Percentiles rank a stretch among this genome's conserved stretches.
phyloP scores from a whole-genome alignment of 352 stramenopile genomes.

The Globisporangium abappressorium region DNA sequence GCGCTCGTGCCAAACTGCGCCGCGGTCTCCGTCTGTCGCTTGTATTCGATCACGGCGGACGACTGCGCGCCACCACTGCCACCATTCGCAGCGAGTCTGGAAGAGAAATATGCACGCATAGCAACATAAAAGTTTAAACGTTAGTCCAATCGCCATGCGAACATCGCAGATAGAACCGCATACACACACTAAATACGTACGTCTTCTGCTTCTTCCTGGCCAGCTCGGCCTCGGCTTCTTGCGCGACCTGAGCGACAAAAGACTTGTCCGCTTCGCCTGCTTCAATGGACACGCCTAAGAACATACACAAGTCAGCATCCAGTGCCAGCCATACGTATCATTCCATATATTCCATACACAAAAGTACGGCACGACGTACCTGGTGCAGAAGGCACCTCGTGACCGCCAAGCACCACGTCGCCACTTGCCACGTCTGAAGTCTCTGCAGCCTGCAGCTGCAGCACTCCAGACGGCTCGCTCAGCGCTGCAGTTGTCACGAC shows the following conservation, averaged over 20 bases:
- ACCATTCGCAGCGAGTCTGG: slow-evolving; percentile 25
- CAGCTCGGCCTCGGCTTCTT: slow-evolving; percentile 46
- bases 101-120: background rate
- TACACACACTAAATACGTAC: slow-evolving; percentile 23
- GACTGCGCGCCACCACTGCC: slow-evolving; percentile 18
- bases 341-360: background rate
- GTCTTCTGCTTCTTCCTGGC: slow-evolving; percentile 44
- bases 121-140: slow-evolving; percentile 4
- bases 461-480: slow-evolving; percentile 6
- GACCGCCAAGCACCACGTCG: slow-evolving; percentile 19
- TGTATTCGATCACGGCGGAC: slow-evolving; percentile 59
- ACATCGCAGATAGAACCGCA: background rate
- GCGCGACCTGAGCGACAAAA: slow-evolving; percentile 55
- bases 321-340: background rate
- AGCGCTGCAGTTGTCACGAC: slow-evolving; percentile 5
- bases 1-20: slow-evolving; percentile 54
- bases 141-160: background rate
- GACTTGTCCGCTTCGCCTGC: slow-evolving; percentile 15
- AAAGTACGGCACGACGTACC: background rate
- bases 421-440: background rate
- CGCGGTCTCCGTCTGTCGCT: slow-evolving; percentile 44
- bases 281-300: slow-evolving; percentile 16
- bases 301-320: background rate
- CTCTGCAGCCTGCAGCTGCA: slow-evolving; percentile 10
- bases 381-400: slow-evolving; percentile 13